Conservation (phyloP, 768 basidiomycete species). For the Xerocomus potaroensis region DNA sequence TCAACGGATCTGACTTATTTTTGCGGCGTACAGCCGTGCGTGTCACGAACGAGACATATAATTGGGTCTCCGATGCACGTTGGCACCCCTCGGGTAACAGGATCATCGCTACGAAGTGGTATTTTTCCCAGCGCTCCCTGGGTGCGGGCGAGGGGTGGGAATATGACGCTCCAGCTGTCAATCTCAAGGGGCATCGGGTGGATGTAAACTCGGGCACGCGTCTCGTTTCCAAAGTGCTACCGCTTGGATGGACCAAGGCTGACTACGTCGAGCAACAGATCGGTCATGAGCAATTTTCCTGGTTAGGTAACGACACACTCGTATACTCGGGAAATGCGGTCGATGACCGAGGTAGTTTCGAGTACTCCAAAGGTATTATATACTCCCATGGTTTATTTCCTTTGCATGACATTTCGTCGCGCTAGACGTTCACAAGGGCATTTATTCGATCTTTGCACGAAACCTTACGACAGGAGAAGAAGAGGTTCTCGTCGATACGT, state of each 20-base stretch:
- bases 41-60: constrained; percentile 72
- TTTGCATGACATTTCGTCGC: not conserved
- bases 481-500: constrained; percentile 48
- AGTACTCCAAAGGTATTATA: constrained; percentile 60
- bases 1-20: constrained; percentile 3
- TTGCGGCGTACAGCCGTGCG: constrained; percentile 31
- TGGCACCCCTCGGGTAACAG: constrained; percentile 64
- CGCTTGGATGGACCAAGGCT: constrained; percentile 55
- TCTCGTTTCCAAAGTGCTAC: constrained; percentile 52
- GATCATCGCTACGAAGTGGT: constrained; percentile 77
- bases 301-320: constrained; percentile 52
- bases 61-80: constrained; percentile 65
- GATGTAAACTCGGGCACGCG: constrained; percentile 44
- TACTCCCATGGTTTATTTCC: not conserved
- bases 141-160: constrained; percentile 76
- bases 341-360: constrained; percentile 43
- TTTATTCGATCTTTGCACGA: constrained; percentile 65
- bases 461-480: constrained; percentile 57
- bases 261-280: constrained; percentile 68
- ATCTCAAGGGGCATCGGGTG: constrained; percentile 21
- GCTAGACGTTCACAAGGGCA: constrained; percentile 63
- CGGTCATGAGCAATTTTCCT: constrained; percentile 68
- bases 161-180: constrained; percentile 44
- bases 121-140: constrained; percentile 57
- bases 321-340: constrained; percentile 64